Evolutionary conservation across 129 eudicot species (phyloP).

Genomic region (sunflower (Helianthus annuus)): DNA sequence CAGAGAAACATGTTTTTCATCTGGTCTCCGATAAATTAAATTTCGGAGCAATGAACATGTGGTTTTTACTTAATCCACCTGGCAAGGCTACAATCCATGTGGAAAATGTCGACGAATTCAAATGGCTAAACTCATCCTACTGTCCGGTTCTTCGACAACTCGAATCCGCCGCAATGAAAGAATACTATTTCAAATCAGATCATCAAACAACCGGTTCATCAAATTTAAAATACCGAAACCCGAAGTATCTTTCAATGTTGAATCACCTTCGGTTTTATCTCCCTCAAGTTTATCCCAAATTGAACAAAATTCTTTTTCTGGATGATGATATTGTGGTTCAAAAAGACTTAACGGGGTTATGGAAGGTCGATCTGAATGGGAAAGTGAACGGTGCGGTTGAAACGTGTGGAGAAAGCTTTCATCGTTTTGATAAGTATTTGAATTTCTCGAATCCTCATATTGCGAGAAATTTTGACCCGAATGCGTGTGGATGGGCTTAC

Average conservation of each 20-base stretch:
- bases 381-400: constrained; percentile 97
- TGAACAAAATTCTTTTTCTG: constrained; percentile 84
- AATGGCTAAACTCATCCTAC: too few relatives aligned
- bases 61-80: too few relatives aligned
- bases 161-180: constrained; percentile 96
- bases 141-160: constrained; percentile 80
- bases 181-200: constrained; percentile 87
- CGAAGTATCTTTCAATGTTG: constrained; percentile 93
- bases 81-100: too few relatives aligned
- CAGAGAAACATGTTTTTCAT: too few relatives aligned
- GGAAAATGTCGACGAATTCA: too few relatives aligned
- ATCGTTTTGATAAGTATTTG: constrained; percentile 94
- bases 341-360: constrained; percentile 84
- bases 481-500: constrained; percentile 99
- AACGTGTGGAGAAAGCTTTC: constrained; percentile 98
- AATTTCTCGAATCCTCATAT: constrained; percentile 96
- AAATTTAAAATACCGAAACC: constrained; percentile 86
- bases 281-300: constrained; percentile 88
- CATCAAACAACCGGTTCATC: constrained; percentile 83
- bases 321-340: constrained; percentile 98
- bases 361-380: constrained; percentile 83
- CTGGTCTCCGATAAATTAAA: too few relatives aligned
- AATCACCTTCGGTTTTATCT: constrained; percentile 92
- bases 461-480: constrained; percentile 84
- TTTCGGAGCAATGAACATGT: too few relatives aligned